Conservation (phyloP, 2,329 filamentous ascomycete species). For the Botrytis galanthina region DNA sequence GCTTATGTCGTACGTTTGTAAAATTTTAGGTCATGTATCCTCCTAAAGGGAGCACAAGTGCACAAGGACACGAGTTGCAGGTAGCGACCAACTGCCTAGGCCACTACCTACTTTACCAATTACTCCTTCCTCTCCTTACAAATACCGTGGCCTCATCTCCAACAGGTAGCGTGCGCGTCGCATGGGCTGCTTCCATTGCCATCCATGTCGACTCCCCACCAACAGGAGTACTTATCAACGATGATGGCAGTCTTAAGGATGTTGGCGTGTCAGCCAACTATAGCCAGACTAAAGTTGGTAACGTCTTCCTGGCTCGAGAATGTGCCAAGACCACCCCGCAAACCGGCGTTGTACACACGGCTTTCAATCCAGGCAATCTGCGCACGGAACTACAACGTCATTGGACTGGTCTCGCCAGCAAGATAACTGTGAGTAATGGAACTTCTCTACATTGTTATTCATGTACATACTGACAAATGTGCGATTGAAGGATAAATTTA, state of each 20-base stretch:
- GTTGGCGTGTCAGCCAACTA: too few species aligned
- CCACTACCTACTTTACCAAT: conserved; percentile 40
- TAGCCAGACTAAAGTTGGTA: too few species aligned
- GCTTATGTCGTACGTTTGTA: neutral
- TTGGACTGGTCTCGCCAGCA: neutral
- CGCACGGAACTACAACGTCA: neutral
- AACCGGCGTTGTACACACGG: too few species aligned
- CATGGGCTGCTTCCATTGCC: conserved; percentile 22
- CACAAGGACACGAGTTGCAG: conserved; percentile 37
- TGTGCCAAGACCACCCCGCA: too few species aligned
- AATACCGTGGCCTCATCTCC: conserved; percentile 5
- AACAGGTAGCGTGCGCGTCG: too few species aligned
- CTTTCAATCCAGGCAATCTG: too few species aligned
- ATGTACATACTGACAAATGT: neutral
- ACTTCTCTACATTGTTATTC: neutral
- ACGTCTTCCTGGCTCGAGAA: too few species aligned
- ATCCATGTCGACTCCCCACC: conserved; percentile 4
- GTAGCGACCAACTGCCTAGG: conserved; percentile 39
- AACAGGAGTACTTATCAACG: too few species aligned
- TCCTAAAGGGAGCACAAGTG: conserved; percentile 32
- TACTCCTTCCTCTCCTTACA: conserved; percentile 33
- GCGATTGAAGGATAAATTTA: conserved; percentile 14
- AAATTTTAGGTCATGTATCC: conserved; percentile 37
- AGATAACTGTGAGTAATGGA: conserved; percentile 17
- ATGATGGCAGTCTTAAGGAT: too few species aligned